Percentiles rank a stretch among this genome's conserved stretches.
phyloP scores from a whole-genome alignment of 2,329 filamentous ascomycete genomes.

The Rhexocercosporidium sp. region DNA sequence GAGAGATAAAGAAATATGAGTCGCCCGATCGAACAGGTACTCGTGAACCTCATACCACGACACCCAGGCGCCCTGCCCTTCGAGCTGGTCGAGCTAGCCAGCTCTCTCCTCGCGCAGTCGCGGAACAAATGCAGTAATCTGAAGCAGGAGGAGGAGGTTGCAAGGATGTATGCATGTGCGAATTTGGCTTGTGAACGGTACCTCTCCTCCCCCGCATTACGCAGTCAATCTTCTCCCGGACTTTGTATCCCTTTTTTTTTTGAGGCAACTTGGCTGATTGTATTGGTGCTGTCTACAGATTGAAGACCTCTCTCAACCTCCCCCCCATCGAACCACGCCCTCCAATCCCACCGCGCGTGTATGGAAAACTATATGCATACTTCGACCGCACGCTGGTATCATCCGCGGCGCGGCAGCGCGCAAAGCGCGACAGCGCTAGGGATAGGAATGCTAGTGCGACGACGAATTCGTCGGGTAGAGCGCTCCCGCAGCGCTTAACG shows the following conservation, averaged over 20 bases:
- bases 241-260: background rate
- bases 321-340: conserved; percentile 77
- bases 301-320: conserved; percentile 78
- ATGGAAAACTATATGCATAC: conserved; percentile 82
- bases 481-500: conserved; percentile 42
- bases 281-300: conserved; percentile 50
- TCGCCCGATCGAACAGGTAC: conserved; percentile 72
- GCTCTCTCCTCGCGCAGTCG: conserved; percentile 79
- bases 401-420: conserved; percentile 37
- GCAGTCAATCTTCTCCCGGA: background rate
- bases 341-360: conserved; percentile 78
- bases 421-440: conserved; percentile 17
- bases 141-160: conserved; percentile 86
- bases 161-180: conserved; percentile 82
- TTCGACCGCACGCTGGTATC: conserved; percentile 73
- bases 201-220: background rate
- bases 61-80: conserved; percentile 70
- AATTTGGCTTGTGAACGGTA: conserved; percentile 90
- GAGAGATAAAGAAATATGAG: conserved; percentile 60
- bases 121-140: conserved; percentile 76
- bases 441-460: background rate
- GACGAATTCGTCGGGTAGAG: background rate
- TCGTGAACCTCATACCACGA: conserved; percentile 76
- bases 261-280: background rate
- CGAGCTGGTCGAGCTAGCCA: conserved; percentile 72